Evolutionary conservation across 2,329 filamentous ascomycete genomes (phyloP).

Genomic region (Cytospora piceicola): DNA sequence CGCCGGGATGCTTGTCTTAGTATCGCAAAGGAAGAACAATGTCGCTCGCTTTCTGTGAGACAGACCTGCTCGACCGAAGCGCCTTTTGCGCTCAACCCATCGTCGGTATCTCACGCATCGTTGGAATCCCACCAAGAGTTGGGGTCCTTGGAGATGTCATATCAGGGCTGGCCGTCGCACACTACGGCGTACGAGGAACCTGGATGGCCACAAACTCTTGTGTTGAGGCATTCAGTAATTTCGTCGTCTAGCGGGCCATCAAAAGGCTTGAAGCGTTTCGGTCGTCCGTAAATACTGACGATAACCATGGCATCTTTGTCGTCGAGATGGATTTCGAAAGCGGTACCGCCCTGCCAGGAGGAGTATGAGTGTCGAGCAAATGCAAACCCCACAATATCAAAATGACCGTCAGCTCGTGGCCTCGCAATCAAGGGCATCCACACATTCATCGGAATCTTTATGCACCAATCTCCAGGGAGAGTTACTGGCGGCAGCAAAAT

Average conservation of each 20-base stretch:
- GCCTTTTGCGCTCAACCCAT: no score
- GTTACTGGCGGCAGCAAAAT: neutral
- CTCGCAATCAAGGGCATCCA: neutral
- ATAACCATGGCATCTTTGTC: neutral
- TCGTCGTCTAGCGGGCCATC: neutral
- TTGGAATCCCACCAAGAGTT: no score
- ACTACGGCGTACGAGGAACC: neutral
- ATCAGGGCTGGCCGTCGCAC: no score
- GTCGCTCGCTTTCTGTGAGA: no score
- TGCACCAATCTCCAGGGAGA: neutral
- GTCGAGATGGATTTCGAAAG: neutral
- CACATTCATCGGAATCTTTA: no score
- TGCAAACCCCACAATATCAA: neutral
- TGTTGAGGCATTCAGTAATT: neutral
- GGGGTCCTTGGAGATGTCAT: no score
- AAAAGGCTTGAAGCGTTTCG: no score
- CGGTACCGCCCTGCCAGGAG: no score
- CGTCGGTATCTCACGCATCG: no score
- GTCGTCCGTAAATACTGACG: no score
- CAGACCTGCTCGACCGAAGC: neutral
- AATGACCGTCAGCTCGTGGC: neutral
- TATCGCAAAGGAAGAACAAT: neutral
- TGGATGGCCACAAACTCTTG: neutral
- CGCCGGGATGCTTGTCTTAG: neutral
- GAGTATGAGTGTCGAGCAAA: no score